phyloP scores from a whole-genome alignment of 495 filamentous ascomycete species.

The Achaetomiella virescens region DNA sequence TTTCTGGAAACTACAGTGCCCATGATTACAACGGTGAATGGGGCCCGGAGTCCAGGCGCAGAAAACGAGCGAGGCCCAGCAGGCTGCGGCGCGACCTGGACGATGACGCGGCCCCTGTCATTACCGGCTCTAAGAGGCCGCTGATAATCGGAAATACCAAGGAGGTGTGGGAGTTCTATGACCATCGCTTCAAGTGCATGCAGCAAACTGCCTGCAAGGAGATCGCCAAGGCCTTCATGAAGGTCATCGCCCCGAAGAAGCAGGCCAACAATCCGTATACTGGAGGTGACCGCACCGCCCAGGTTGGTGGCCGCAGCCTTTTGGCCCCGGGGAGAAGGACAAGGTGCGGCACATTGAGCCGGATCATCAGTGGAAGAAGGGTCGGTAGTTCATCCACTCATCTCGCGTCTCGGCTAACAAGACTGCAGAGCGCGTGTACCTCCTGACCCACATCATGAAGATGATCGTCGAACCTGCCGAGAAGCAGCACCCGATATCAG shows the following conservation, averaged over 20 bases:
- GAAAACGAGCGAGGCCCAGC: conserved; percentile 30
- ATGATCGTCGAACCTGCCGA: conserved; percentile 43
- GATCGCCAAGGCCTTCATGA: conserved; percentile 75
- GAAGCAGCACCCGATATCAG: conserved; percentile 35
- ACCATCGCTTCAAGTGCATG: conserved; percentile 55
- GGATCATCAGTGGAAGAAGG: conserved; percentile 71
- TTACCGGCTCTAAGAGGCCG: conserved; percentile 21
- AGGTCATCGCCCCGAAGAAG: conserved; percentile 78
- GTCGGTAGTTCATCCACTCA: conserved; percentile 34
- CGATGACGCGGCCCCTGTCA: conserved; percentile 23
- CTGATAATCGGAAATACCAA: conserved; percentile 53
- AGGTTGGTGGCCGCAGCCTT: conserved; percentile 73
- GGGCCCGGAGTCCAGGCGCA: conserved; percentile 15
- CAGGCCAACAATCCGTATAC: conserved; percentile 81
- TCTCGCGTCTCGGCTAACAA: background rate
- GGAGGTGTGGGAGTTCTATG: conserved; percentile 57
- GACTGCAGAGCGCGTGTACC: conserved; percentile 50
- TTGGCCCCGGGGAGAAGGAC: conserved; percentile 31
- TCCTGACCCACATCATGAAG: conserved; percentile 59
- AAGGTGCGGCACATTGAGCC: conserved; percentile 68
- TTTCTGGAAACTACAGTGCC: background rate
- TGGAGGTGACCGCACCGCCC: conserved; percentile 56
- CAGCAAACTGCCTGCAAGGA: conserved; percentile 70
- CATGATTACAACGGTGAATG: background rate
- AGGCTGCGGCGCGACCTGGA: conserved; percentile 22